Base-by-base conservation (phyloP, 164 flowering plant genomes). In the Malania oleifera region DNA sequence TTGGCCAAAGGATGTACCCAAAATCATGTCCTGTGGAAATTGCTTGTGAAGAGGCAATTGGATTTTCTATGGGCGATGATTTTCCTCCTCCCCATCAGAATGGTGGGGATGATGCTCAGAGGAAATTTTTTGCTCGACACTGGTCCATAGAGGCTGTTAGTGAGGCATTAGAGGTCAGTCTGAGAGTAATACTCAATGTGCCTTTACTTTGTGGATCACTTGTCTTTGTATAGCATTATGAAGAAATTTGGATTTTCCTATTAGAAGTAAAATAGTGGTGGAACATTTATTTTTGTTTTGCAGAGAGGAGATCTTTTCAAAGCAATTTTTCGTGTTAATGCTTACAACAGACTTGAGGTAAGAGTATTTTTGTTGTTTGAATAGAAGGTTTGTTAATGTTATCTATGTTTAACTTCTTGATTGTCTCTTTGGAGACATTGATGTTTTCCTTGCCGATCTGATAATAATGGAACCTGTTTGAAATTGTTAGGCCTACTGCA, bases 311-410 rank as follows among this genome's bases (percentile, higher is more conserved):
- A 80, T 59, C 81, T 68, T 47, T 85, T 86, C 64, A 79, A 52
- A 69, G 92, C 89, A 55, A 52, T 67, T 28, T 86, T 90, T 64
- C 96, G 81, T 35, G 91, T 88, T 52, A 95, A 95, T 79, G 96
- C 88, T 26, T 75, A 88, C 67, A 90, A 90, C 60, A 77, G 78
- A 62, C 62, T 81, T 49, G 99, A 95, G 96, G 99, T 93, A 26
- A 52, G 67, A 49, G 28, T 24, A 38, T 52, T 29, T 52, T 45
- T 48, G 15, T 7, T 56, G 15, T 26, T 54, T 59, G 6, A 5
- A 49, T 39, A 39, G 13, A 10, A 11, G 0, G 17, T 4, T 5
- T 10, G 14, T 39, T 13, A 14, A 17, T 3, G 10, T 39, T 39
- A 39, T 39, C 14, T 10, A 39, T 65, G 12, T 26, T 31, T 20